A percentile compares a stretch with the other conserved stretches of the same genome.
Evolutionary conservation across 1,139 yeast genomes (phyloP).

Genomic region (Candida smagusa): DNA sequence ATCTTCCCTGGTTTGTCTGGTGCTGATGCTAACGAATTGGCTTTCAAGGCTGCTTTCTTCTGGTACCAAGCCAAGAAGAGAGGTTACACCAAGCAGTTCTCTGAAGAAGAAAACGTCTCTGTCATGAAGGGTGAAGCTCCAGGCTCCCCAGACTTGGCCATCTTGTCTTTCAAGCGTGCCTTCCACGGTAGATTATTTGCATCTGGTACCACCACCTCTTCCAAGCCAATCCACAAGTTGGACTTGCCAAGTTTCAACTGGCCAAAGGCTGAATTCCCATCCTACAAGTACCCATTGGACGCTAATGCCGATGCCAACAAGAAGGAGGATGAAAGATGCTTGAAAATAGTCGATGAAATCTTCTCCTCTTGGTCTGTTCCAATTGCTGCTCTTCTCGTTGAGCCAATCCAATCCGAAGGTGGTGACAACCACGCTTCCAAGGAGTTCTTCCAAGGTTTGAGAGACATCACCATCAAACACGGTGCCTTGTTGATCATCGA

Average conservation of each 20-base stretch:
- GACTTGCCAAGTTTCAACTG: conserved; percentile 82
- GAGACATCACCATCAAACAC: conserved; percentile 65
- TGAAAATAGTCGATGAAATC: conserved; percentile 54
- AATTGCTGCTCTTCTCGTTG: conserved; percentile 73
- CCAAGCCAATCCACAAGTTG: conserved; percentile 80
- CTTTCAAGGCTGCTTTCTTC: conserved; percentile 81
- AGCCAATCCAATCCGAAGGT: conserved; percentile 85
- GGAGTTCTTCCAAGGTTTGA: conserved; percentile 72
- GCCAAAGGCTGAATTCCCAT: conserved; percentile 85
- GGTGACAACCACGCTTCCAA: conserved; percentile 83
- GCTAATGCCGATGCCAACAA: conserved; percentile 52
- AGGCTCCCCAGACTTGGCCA: conserved; percentile 72
- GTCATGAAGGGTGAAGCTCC: conserved; percentile 70
- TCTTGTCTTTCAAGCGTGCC: conserved; percentile 67
- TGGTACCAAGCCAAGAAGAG: conserved; percentile 66
- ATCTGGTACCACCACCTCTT: conserved; percentile 71
- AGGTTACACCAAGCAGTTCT: conserved; percentile 46
- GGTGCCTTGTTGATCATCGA: conserved; percentile 72
- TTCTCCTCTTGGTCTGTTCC: conserved; percentile 59
- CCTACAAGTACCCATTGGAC: conserved; percentile 69
- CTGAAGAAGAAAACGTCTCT: conserved; percentile 56
- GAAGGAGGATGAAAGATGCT: conserved; percentile 66
- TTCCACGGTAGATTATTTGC: conserved; percentile 87
- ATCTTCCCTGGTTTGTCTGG: conserved; percentile 80
- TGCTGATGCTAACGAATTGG: conserved; percentile 81